These are phyloP conservation scores for Boletus semigastroideus DNA, from an alignment of 1,284 basidiomycete genomes.

Conservation along the genomic window DNA sequence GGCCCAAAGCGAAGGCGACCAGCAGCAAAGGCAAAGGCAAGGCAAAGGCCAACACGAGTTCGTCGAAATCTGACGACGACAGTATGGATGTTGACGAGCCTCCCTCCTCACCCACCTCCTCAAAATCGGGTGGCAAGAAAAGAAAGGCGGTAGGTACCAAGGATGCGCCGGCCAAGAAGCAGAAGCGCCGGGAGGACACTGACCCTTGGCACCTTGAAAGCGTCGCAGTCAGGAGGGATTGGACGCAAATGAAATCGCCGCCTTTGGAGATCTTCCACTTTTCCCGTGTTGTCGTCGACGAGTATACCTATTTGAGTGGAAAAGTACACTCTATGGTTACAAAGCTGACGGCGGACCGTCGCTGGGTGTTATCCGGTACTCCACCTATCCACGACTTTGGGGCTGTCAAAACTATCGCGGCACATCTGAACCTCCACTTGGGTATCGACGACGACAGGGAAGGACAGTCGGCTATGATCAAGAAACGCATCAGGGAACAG, in stretches of 20 bases:
- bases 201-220: constrained; percentile 83
- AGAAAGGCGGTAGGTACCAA: constrained; percentile 46
- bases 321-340: constrained; percentile 80
- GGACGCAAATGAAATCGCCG: constrained; percentile 77
- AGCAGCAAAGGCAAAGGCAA: constrained; percentile 25
- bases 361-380: constrained; percentile 96
- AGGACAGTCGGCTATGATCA: constrained; percentile 70
- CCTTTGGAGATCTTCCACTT: constrained; percentile 93
- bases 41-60: constrained; percentile 26
- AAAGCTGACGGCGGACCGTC: constrained; percentile 72
- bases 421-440: constrained; percentile 83
- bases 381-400: constrained; percentile 92
- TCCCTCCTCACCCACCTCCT: constrained; percentile 33
- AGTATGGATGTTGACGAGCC: constrained; percentile 61
- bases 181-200: constrained; percentile 60
- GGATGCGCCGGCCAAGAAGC: constrained; percentile 56
- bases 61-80: constrained; percentile 30
- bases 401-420: constrained; percentile 88
- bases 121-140: constrained; percentile 49
- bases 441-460: constrained; percentile 90
- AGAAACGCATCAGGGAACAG: constrained; percentile 80
- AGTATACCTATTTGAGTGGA: constrained; percentile 91
- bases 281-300: constrained; percentile 87
- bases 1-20: constrained; percentile 33
- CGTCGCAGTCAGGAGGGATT: constrained; percentile 65